Evolutionary conservation across 305 asterid genomes (phyloP), one percentile per base, ranked within the genome.

Genomic region (Euphrasia arctica): DNA sequence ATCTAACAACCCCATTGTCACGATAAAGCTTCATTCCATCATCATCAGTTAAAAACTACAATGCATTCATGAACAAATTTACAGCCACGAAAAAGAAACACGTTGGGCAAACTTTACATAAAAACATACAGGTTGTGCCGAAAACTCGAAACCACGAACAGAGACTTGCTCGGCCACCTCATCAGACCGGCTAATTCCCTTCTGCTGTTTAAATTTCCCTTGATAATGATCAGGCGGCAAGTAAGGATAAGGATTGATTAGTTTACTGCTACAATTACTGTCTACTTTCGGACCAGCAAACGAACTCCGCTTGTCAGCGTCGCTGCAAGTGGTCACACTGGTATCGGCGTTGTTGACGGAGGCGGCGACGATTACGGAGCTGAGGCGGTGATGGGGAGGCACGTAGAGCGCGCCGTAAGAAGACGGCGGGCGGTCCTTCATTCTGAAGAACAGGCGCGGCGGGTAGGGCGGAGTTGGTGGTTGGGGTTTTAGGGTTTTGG

Each of bases 341-440:
- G 70, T 13, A 51, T 66, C 68, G 58, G 64, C 42, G 42, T 36
- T 51, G 25, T 67, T 7, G 67, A 65, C 5, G 67, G 79, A 34
- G 29, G 81, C 65, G 62, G 76, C 63, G 43, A 77, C 34, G 70
- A 66, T 69, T 54, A 63, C 73, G 3, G 86, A 60, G 58, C 75
- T 77, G 73, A 71, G 74, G 74, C 91, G 86, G 59, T 80, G 83
- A 75, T 84, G 89, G 4, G 89, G 91, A 65, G 91, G 91, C 11
- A 83, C 80, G 67, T 81, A 84, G 54, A 78, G 76, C 59, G 73
- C 77, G 60, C 84, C 82, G 71, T 70, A 8, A 18, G 83, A 67
- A 34, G 80, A 67, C 77, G 80, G 87, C 73, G 73, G 76, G 71
- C 78, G 73, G 70, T 82, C 85, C 74, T 80, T 82, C 91, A 87